Conservation (phyloP, 257 asterid species). For the Eucommia ulmoides region DNA sequence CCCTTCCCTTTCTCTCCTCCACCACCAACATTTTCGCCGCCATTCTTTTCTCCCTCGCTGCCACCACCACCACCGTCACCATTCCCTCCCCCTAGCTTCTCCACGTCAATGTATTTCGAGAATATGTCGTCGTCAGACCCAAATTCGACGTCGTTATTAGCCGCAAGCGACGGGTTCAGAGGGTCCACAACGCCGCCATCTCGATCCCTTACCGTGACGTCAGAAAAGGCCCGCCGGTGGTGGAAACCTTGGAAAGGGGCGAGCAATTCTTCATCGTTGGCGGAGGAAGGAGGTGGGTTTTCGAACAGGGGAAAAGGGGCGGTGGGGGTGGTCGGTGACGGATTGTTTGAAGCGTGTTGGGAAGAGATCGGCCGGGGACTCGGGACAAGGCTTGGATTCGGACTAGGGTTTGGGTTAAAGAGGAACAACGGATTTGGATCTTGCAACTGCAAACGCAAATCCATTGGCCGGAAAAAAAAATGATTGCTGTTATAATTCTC, state of each 20-base stretch:
- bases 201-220: neutral
- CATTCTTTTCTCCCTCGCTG: neutral
- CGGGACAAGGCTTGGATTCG: neutral
- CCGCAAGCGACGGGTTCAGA: neutral
- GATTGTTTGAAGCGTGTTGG: neutral
- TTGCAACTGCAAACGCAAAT: neutral
- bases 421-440: neutral
- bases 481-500: neutral
- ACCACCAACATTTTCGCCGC: no score
- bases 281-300: neutral
- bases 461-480: neutral
- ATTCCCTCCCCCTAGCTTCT: constrained; percentile 9
- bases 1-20: constrained; percentile 2
- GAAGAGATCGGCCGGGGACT: neutral
- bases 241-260: neutral
- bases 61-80: neutral
- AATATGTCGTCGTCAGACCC: constrained; percentile 8
- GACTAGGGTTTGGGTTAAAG: neutral
- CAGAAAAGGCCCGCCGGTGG: constrained; percentile 3
- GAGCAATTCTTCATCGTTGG: neutral
- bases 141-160: neutral
- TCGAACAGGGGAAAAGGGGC: neutral
- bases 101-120: constrained; percentile 15
- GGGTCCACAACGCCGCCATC: neutral
- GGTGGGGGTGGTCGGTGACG: constrained; percentile 1